phyloP scores from a whole-genome alignment of 768 basidiomycete genomes.

The Termitomyces sp. region DNA sequence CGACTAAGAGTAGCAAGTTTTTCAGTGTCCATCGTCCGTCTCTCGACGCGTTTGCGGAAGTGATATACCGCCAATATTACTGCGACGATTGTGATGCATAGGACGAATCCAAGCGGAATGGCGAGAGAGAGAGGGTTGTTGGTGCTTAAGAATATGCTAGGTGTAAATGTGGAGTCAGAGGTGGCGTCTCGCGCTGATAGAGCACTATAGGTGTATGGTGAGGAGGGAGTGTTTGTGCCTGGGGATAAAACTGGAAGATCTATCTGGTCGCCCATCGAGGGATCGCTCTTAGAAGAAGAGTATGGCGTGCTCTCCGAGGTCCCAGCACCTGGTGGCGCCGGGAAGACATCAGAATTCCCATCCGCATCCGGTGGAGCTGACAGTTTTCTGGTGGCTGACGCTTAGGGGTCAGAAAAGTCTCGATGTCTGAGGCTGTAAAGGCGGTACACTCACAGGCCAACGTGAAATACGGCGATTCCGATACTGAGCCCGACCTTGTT shows the following conservation, averaged over 20 bases:
- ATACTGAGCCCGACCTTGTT: constrained; percentile 18
- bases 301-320: neutral
- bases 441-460: constrained; percentile 17
- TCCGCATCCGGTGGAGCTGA: neutral
- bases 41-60: constrained; percentile 17
- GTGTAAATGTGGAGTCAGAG: constrained; percentile 3
- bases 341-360: neutral
- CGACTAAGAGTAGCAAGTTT: constrained; percentile 13
- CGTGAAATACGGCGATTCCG: constrained; percentile 20
- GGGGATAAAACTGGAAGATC: neutral
- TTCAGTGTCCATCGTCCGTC: constrained; percentile 14
- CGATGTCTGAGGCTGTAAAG: neutral
- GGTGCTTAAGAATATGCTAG: constrained; percentile 18
- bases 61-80: constrained; percentile 21
- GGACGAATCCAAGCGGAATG: constrained; percentile 27
- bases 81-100: constrained; percentile 24
- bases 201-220: neutral
- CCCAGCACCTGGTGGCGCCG: neutral
- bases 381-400: constrained; percentile 1
- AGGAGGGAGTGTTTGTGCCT: neutral
- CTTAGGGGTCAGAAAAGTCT: neutral
- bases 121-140: constrained; percentile 24
- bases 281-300: neutral
- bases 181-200: constrained; percentile 1
- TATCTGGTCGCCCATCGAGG: neutral